A percentile compares a stretch with the other conserved stretches of the same genome.
These are phyloP conservation scores for Filobasidium uniguttulatum DNA, from an alignment of 1,284 basidiomycete genomes.

Conservation along the genomic window DNA sequence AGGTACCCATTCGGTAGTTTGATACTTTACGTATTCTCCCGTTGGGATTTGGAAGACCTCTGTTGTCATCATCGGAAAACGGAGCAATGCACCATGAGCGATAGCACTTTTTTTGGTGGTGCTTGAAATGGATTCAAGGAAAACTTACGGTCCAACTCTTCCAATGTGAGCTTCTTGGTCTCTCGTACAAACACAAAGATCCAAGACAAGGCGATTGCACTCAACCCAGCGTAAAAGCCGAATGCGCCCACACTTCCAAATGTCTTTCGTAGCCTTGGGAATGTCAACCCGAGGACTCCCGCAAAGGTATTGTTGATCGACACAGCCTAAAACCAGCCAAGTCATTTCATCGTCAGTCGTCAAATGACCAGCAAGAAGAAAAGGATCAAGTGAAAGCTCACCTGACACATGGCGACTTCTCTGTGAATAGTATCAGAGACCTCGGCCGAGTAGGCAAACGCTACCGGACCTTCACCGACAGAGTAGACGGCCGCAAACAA, in stretches of 20 bases:
- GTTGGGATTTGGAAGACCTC: slow-evolving; percentile 58
- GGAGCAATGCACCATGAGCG: too few relatives aligned
- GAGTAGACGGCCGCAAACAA: slow-evolving; percentile 49
- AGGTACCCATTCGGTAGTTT: slow-evolving; percentile 23
- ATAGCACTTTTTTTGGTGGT: too few relatives aligned
- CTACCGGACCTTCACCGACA: slow-evolving; percentile 61
- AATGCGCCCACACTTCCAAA: slow-evolving; percentile 50
- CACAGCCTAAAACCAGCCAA: too few relatives aligned
- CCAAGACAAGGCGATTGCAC: slow-evolving; percentile 29
- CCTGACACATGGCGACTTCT: slow-evolving; percentile 34
- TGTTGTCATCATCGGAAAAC: too few relatives aligned
- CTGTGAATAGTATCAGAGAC: slow-evolving; percentile 42
- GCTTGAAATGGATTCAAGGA: too few relatives aligned
- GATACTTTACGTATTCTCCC: slow-evolving; percentile 48
- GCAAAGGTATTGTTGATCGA: slow-evolving; percentile 31
- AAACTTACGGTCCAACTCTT: slow-evolving; percentile 57
- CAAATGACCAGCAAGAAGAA: too few relatives aligned
- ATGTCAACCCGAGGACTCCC: slow-evolving; percentile 55
- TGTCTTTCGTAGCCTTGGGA: slow-evolving; percentile 50
- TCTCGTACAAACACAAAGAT: slow-evolving; percentile 44
- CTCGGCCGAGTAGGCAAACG: slow-evolving; percentile 32
- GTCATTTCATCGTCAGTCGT: too few relatives aligned
- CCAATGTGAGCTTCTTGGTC: slow-evolving; percentile 50
- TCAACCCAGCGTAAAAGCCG: slow-evolving; percentile 38
- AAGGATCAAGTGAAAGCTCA: too few relatives aligned